Conservation (phyloP, 441 rosid genomes). For the Melastoma candidum region DNA sequence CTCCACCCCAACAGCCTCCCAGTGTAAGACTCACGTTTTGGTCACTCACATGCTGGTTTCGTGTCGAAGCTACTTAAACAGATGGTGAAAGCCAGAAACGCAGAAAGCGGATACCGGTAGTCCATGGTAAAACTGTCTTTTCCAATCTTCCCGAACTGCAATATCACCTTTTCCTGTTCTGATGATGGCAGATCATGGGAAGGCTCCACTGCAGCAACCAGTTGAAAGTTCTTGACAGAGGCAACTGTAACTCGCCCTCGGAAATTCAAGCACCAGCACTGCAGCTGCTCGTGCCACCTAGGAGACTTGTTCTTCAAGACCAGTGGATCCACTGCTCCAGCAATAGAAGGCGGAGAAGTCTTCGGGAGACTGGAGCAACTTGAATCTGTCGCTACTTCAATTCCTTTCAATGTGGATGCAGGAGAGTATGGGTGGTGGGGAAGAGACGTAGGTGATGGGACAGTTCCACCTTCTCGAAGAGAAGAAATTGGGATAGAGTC, state of each 20-base stretch:
- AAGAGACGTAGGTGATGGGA: constrained; percentile 44
- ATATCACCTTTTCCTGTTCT: constrained; percentile 70
- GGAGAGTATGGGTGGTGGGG: constrained; percentile 30
- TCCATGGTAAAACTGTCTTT: constrained; percentile 93
- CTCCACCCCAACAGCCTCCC: background rate
- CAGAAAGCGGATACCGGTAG: constrained; percentile 74
- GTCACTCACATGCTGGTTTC: constrained; percentile 81
- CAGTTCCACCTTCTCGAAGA: constrained; percentile 50
- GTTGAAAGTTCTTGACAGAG: constrained; percentile 92
- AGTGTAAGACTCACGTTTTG: background rate
- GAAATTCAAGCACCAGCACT: constrained; percentile 95
- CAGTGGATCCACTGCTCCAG: constrained; percentile 35
- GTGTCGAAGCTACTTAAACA: constrained; percentile 93
- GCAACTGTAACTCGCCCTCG: constrained; percentile 93
- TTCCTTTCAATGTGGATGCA: constrained; percentile 31
- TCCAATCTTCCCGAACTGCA: constrained; percentile 88
- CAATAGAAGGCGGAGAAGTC: constrained; percentile 17
- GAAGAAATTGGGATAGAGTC: constrained; percentile 68
- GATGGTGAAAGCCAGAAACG: constrained; percentile 84
- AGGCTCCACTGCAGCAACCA: constrained; percentile 61
- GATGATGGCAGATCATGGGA: constrained; percentile 41
- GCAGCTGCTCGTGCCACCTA: constrained; percentile 94
- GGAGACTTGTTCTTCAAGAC: constrained; percentile 81
- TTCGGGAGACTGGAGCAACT: constrained; percentile 30
- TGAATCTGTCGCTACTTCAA: constrained; percentile 22